Percentiles rank a stretch among this genome's conserved stretches.
These are phyloP conservation scores for Candida silvicultrix DNA, from an alignment of 805 yeast genomes.

Conservation along the genomic window DNA sequence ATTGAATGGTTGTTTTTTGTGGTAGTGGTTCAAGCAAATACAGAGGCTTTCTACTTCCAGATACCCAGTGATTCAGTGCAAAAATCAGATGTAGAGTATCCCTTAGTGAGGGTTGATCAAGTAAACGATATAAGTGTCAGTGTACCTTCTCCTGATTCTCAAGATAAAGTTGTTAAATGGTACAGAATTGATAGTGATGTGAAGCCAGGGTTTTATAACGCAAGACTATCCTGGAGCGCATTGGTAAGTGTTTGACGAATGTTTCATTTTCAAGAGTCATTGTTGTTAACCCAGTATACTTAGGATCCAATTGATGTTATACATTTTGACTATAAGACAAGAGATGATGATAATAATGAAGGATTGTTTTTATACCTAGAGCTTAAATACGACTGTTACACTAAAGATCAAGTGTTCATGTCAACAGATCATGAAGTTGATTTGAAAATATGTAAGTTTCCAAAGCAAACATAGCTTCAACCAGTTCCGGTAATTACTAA, in stretches of 20 bases:
- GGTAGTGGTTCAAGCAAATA: neutral
- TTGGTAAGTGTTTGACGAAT: neutral
- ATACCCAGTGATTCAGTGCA: neutral
- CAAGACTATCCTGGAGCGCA: conserved; percentile 1
- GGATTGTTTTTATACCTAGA: neutral
- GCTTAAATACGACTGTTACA: neutral
- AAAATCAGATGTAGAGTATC: neutral
- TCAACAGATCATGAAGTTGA: neutral
- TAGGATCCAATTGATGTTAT: neutral
- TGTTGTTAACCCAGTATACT: too few relatives aligned
- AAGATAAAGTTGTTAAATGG: neutral
- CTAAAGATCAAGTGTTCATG: neutral
- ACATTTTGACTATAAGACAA: neutral
- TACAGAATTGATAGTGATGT: neutral
- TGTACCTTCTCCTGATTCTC: neutral
- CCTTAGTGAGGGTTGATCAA: neutral
- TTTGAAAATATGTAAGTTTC: neutral
- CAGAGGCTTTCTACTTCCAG: neutral
- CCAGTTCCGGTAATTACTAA: neutral
- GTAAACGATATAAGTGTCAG: neutral
- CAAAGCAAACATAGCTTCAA: too few relatives aligned
- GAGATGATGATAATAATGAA: neutral
- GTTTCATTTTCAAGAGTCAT: too few relatives aligned
- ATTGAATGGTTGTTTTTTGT: neutral
- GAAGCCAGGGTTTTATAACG: neutral